phyloP scores from a whole-genome alignment of 1,284 basidiomycete species.

The Marasmius sp. region DNA sequence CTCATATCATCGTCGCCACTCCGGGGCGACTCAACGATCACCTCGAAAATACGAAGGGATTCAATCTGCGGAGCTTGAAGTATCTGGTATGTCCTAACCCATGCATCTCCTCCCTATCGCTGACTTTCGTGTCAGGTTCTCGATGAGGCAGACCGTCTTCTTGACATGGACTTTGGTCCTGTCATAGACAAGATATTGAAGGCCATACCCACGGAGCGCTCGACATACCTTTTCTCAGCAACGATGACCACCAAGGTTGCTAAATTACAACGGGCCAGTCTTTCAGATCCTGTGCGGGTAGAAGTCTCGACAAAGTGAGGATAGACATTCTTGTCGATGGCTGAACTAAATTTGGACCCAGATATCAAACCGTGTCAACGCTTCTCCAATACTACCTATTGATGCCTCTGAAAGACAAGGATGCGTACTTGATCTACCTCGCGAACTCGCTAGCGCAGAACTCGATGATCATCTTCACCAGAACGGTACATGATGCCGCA shows the following conservation, averaged over 20 bases:
- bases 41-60: constrained; percentile 97
- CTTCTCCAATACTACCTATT: constrained; percentile 96
- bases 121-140: constrained; percentile 63
- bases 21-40: constrained; percentile 96
- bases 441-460: constrained; percentile 89
- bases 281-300: constrained; percentile 92
- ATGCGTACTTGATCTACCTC: constrained; percentile 89
- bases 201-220: constrained; percentile 91
- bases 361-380: constrained; percentile 96
- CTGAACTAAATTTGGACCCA: constrained; percentile 30
- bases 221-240: constrained; percentile 96
- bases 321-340: background rate
- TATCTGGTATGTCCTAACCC: constrained; percentile 70
- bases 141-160: constrained; percentile 95
- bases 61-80: constrained; percentile 84
- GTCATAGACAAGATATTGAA: constrained; percentile 98
- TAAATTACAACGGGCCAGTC: constrained; percentile 94
- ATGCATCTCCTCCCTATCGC: background rate
- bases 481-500: constrained; percentile 94
- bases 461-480: constrained; percentile 95
- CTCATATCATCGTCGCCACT: constrained; percentile 96
- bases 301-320: constrained; percentile 91
- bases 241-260: constrained; percentile 99
- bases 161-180: constrained; percentile 98
- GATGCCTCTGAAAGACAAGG: constrained; percentile 91